phyloP scores from a whole-genome alignment of 2,329 filamentous ascomycete genomes.

The Microdochium paspali region DNA sequence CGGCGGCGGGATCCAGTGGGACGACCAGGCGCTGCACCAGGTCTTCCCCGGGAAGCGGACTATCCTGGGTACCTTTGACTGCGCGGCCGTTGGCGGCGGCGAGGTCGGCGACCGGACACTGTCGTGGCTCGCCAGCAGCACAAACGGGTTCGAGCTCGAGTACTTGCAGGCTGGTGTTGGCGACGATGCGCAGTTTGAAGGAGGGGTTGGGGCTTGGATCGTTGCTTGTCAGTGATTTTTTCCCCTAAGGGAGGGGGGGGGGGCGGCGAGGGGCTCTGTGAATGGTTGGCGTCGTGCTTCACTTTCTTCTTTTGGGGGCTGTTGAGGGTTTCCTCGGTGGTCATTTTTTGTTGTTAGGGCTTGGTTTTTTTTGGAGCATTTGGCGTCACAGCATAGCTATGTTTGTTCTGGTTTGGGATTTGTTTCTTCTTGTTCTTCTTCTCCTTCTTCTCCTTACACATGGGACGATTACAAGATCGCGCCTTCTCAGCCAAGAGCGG shows the following conservation, averaged over 20 bases:
- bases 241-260: no score
- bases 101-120: conserved; percentile 9
- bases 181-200: conserved; percentile 12
- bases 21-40: conserved; percentile 15
- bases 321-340: no score
- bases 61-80: conserved; percentile 18
- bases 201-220: conserved; percentile 20
- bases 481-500: neutral
- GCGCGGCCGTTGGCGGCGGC: conserved; percentile 5
- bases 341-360: no score
- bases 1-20: conserved; percentile 10
- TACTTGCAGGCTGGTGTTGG: conserved; percentile 19
- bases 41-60: conserved; percentile 16
- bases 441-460: neutral
- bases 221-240: conserved; percentile 1
- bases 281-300: no score
- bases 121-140: conserved; percentile 16
- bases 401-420: neutral
- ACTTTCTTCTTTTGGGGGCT: no score
- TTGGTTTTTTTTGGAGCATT: neutral
- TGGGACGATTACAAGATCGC: neutral
- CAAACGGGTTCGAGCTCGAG: conserved; percentile 16
- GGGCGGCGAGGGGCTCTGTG: no score
- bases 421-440: neutral
- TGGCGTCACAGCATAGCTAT: neutral